Evolutionary conservation across 768 basidiomycete genomes (phyloP).

Genomic region (Hericium alpestre): DNA sequence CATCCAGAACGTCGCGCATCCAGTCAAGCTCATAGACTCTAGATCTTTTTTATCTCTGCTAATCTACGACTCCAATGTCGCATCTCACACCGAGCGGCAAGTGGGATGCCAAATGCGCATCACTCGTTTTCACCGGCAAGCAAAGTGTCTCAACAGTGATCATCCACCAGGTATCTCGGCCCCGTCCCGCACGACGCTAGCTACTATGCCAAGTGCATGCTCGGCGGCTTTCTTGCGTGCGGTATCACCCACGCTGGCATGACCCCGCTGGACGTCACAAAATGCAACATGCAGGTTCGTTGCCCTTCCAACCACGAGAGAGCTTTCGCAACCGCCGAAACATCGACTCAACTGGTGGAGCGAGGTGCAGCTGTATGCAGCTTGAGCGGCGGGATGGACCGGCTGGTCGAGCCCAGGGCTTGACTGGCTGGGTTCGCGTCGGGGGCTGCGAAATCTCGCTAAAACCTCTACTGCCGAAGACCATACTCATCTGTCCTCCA

Average conservation of each 20-base stretch:
- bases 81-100: constrained; percentile 40
- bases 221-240: constrained; percentile 83
- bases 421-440: too few species aligned
- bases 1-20: constrained; percentile 3
- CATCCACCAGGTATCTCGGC: constrained; percentile 37
- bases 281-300: constrained; percentile 85
- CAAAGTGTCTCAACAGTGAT: neutral
- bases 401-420: too few species aligned
- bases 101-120: constrained; percentile 63
- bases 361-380: too few species aligned
- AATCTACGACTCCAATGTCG: constrained; percentile 32
- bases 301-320: too few species aligned
- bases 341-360: too few species aligned
- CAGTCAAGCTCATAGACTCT: constrained; percentile 20
- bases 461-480: neutral
- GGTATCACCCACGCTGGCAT: constrained; percentile 83
- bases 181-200: constrained; percentile 64
- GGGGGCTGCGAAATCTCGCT: too few species aligned
- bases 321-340: too few species aligned
- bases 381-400: too few species aligned
- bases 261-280: constrained; percentile 80
- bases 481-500: neutral
- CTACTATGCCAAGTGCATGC: constrained; percentile 81
- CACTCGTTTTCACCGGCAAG: neutral
- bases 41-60: constrained; percentile 21